A percentile compares a stretch with the other conserved stretches of the same genome.
Evolutionary conservation across 768 basidiomycete species (phyloP).

Genomic region (Lanmaoa pseudosensibilis): DNA sequence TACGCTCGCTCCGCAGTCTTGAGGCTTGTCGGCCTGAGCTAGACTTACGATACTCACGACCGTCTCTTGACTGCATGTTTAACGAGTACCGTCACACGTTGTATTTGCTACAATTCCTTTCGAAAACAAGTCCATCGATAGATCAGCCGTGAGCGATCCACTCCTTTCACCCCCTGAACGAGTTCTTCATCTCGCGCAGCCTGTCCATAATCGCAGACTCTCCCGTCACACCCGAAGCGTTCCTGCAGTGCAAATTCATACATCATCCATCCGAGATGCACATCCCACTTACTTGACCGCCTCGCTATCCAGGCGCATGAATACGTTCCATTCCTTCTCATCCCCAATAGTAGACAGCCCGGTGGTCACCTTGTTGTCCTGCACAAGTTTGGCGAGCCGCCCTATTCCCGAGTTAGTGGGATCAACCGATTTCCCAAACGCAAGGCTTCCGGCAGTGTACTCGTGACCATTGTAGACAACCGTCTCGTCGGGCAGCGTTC

Average conservation of each 20-base stretch:
- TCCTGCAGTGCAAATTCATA: conserved; percentile 38
- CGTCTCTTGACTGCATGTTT: neutral
- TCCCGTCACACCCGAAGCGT: conserved; percentile 41
- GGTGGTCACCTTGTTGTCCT: conserved; percentile 62
- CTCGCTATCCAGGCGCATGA: conserved; percentile 74
- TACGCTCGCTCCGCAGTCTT: conserved; percentile 78
- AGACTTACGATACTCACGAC: conserved; percentile 10
- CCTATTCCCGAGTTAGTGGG: conserved; percentile 62
- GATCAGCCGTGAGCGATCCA: too few relatives aligned
- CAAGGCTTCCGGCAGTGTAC: conserved; percentile 74
- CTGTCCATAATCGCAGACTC: conserved; percentile 67
- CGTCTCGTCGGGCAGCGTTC: conserved; percentile 74
- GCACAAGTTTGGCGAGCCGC: conserved; percentile 57
- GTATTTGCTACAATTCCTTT: neutral
- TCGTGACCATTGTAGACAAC: conserved; percentile 90
- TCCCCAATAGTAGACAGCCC: conserved; percentile 89
- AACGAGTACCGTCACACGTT: neutral
- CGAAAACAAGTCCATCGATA: too few relatives aligned
- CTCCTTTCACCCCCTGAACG: conserved; percentile 69
- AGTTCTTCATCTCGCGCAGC: conserved; percentile 84
- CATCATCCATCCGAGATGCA: neutral
- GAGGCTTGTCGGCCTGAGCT: conserved; percentile 55
- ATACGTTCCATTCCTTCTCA: conserved; percentile 94
- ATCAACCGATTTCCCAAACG: conserved; percentile 66
- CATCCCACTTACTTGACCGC: conserved; percentile 57